phyloP scores from a whole-genome alignment of 2,329 filamentous ascomycete species.

The Pseudogymnoascus sp. region DNA sequence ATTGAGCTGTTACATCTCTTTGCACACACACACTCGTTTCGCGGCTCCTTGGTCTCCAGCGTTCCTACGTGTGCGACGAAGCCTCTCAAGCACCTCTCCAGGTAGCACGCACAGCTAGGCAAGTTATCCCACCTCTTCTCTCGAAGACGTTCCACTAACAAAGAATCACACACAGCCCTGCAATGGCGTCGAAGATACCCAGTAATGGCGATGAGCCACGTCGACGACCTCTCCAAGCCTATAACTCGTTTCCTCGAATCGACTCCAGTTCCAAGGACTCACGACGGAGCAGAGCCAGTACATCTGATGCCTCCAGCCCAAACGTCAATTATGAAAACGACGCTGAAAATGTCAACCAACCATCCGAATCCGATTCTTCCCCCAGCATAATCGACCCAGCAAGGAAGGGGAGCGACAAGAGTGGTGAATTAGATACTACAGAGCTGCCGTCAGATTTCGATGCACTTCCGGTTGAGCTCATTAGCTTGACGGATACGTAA shows the following conservation, averaged over 20 bases:
- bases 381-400: constrained; percentile 17
- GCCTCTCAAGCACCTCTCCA: neutral
- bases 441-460: constrained; percentile 51
- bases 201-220: constrained; percentile 13
- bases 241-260: constrained; percentile 32
- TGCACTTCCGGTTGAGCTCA: constrained; percentile 86
- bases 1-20: neutral
- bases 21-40: neutral
- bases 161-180: neutral
- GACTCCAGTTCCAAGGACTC: constrained; percentile 21
- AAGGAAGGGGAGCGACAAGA: constrained; percentile 24
- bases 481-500: constrained; percentile 81
- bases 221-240: constrained; percentile 28
- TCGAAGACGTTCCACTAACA: neutral
- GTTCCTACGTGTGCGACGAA: neutral
- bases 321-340: neutral
- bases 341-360: neutral
- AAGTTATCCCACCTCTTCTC: neutral
- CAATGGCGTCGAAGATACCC: neutral
- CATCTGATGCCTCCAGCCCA: constrained; percentile 16
- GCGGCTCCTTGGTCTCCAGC: neutral
- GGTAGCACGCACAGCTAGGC: neutral
- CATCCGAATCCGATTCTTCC: neutral
- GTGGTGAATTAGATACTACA: constrained; percentile 14
- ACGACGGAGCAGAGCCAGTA: constrained; percentile 23